Conservation (phyloP, 23 red algal genomes). For the Gracilariopsis chorda region DNA sequence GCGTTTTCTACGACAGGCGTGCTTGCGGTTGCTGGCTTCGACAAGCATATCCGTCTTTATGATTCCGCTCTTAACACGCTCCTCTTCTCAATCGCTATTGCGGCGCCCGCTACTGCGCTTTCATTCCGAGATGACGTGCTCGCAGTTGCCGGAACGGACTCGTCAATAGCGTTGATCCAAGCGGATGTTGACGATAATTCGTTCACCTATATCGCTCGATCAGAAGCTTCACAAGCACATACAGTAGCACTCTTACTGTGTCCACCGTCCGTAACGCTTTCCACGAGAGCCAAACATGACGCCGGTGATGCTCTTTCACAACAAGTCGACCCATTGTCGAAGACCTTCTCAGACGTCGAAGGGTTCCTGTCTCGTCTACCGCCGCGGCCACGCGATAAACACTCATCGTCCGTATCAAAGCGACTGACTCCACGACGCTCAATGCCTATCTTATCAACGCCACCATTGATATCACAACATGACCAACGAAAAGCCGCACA, state of each 20-base stretch:
- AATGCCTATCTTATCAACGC: neutral
- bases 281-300: neutral
- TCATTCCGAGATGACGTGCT: neutral
- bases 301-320: neutral
- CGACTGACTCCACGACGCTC: neutral
- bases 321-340: neutral
- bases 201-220: neutral
- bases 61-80: constrained; percentile 27
- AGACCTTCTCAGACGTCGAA: constrained; percentile 1
- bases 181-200: neutral
- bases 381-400: neutral
- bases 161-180: neutral
- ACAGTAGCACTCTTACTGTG: neutral
- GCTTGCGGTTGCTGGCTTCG: constrained; percentile 39
- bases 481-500: neutral
- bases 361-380: neutral
- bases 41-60: constrained; percentile 62
- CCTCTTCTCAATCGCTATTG: constrained; percentile 19
- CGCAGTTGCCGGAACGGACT: neutral
- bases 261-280: neutral
- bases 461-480: too few species aligned
- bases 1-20: neutral
- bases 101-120: constrained; percentile 30
- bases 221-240: neutral
- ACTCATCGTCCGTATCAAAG: neutral